phyloP scores from a whole-genome alignment of 192 early-diverging fungal species.

The Entomortierella parvispora region DNA sequence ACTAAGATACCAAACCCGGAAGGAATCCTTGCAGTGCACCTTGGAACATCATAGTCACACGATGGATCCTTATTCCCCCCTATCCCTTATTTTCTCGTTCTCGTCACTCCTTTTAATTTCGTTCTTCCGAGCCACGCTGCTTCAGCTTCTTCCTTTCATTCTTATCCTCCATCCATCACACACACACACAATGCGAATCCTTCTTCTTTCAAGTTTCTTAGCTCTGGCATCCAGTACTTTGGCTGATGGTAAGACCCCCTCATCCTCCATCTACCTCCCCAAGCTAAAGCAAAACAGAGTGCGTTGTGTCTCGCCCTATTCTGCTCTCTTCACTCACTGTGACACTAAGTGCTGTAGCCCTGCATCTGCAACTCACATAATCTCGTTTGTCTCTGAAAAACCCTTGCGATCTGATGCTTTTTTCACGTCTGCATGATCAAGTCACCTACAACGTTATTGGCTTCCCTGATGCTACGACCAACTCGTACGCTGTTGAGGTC shows the following conservation, averaged over 20 bases:
- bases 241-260: slow-evolving; percentile 3
- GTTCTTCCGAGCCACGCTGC: not conserved
- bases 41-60: not conserved
- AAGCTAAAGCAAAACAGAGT: not conserved
- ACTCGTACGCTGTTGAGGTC: slow-evolving; percentile 19
- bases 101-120: not conserved
- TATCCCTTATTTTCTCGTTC: slow-evolving; percentile 7
- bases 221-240: slow-evolving; percentile 1
- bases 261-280: not conserved
- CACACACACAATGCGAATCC: not conserved
- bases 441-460: slow-evolving; percentile 25
- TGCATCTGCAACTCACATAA: not conserved
- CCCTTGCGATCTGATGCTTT: not conserved
- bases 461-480: slow-evolving; percentile 12
- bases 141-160: not conserved
- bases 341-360: not conserved
- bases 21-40: not conserved
- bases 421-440: no score
- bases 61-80: slow-evolving; percentile 1
- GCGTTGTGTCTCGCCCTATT: no score
- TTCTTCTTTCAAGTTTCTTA: slow-evolving; percentile 1
- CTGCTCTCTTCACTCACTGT: not conserved
- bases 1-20: not conserved
- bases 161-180: not conserved
- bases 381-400: no score